phyloP scores from a whole-genome alignment of 345 rosid genomes.

The Salix dunnii region DNA sequence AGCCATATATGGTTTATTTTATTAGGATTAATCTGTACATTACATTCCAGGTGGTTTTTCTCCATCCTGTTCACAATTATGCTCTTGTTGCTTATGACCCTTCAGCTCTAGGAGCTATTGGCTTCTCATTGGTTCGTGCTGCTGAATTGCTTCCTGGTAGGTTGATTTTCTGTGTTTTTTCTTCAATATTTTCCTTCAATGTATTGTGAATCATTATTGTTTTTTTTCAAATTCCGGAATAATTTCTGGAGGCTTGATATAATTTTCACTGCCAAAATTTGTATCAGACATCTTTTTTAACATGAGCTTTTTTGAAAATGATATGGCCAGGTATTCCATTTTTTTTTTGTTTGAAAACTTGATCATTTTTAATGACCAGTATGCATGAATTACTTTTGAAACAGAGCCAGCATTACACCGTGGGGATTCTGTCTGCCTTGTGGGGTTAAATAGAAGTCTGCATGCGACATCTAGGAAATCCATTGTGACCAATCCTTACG shows the following conservation, averaged over 20 bases:
- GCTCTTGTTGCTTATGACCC: constrained; percentile 94
- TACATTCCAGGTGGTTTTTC: constrained; percentile 75
- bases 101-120: constrained; percentile 62
- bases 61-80: constrained; percentile 94
- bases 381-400: constrained; percentile 2
- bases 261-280: no score
- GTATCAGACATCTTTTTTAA: no score
- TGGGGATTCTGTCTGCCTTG: constrained; percentile 86
- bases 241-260: no score
- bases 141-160: constrained; percentile 89
- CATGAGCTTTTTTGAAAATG: no score
- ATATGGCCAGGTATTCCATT: no score
- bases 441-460: constrained; percentile 78
- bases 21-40: constrained; percentile 17
- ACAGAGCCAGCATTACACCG: constrained; percentile 80
- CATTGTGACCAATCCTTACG: constrained; percentile 76
- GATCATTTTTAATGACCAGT: no score
- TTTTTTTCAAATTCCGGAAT: no score
- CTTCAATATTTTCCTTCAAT: no score
- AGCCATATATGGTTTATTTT: not conserved
- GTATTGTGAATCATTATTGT: no score
- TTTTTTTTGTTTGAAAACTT: no score
- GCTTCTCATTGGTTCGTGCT: constrained; percentile 70
- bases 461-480: constrained; percentile 91
- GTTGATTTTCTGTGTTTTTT: constrained; percentile 16